Conservation (phyloP, 169 alveolate genomes). For the Plasmodium fragile region DNA sequence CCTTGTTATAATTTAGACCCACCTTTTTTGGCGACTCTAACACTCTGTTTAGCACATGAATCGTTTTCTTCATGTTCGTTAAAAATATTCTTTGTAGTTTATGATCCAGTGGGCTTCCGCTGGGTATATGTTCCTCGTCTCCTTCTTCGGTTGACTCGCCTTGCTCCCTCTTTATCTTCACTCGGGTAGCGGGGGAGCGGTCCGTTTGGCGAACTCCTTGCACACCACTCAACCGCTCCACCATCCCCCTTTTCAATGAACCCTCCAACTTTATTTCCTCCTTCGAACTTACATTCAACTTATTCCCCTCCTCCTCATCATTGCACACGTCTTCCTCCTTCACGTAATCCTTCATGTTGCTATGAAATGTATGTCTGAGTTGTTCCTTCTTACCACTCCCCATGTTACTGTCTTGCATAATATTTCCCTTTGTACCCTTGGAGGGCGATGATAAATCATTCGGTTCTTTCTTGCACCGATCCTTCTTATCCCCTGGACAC, state of each 20-base stretch:
- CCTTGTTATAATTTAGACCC: not conserved
- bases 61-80: conserved; percentile 18
- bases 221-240: not conserved
- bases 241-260: not conserved
- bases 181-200: not conserved
- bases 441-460: not conserved
- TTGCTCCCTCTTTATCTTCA: not conserved
- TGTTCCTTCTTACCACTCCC: not conserved
- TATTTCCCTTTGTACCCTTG: not conserved
- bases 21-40: not conserved
- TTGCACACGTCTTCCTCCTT: not conserved
- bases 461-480: not conserved
- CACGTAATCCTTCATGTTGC: not conserved
- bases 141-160: not conserved
- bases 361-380: not conserved
- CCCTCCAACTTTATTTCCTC: not conserved
- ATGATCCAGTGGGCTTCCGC: not conserved
- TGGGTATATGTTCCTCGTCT: not conserved
- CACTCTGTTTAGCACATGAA: conserved; percentile 21
- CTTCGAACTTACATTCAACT: not conserved
- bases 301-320: not conserved
- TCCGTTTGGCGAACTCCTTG: not conserved
- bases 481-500: not conserved
- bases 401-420: not conserved
- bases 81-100: not conserved